A percentile compares a stretch with the other conserved stretches of the same genome.
Conservation (phyloP, 2,329 filamentous ascomycete species). For the Cytospora piceicola region DNA sequence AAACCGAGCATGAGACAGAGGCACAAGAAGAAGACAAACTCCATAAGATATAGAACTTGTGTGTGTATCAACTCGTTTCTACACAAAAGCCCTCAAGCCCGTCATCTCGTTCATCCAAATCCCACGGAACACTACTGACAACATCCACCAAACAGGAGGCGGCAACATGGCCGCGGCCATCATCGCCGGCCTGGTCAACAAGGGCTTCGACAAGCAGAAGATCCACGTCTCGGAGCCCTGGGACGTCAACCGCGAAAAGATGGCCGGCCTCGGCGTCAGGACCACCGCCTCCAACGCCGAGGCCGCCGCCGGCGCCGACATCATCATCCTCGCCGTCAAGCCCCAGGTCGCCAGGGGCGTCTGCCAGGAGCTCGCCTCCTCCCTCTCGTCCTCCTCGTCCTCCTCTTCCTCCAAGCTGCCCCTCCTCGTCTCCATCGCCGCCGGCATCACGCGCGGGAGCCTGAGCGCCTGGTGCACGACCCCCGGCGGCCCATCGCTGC, state of each 20-base stretch:
- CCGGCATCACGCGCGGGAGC: slow-evolving; percentile 52
- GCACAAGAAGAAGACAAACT: no score
- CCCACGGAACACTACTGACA: slow-evolving; percentile 1
- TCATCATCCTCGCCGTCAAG: slow-evolving; percentile 56
- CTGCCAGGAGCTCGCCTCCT: slow-evolving; percentile 50
- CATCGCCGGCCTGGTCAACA: slow-evolving; percentile 51
- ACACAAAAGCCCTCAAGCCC: not conserved
- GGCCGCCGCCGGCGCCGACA: slow-evolving; percentile 47
- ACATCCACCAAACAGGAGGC: slow-evolving; percentile 40
- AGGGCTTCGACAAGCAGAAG: slow-evolving; percentile 45
- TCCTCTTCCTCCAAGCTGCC: slow-evolving; percentile 38
- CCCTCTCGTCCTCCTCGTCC: slow-evolving; percentile 37
- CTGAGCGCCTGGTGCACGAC: slow-evolving; percentile 48
- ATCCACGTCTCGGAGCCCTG: slow-evolving; percentile 55
- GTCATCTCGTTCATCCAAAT: not conserved
- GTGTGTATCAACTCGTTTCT: not conserved
- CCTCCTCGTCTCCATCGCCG: slow-evolving; percentile 53
- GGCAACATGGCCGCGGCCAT: slow-evolving; percentile 59
- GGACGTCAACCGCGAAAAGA: slow-evolving; percentile 57
- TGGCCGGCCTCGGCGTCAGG: slow-evolving; percentile 49
- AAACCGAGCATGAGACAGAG: not conserved
- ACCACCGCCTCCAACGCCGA: slow-evolving; percentile 53
- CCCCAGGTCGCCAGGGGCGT: slow-evolving; percentile 53
- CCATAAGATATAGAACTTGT: no score
- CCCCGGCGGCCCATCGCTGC: slow-evolving; percentile 44